Conservation (phyloP, 2,329 filamentous ascomycete species). For the Hymenoscyphus albidus region DNA sequence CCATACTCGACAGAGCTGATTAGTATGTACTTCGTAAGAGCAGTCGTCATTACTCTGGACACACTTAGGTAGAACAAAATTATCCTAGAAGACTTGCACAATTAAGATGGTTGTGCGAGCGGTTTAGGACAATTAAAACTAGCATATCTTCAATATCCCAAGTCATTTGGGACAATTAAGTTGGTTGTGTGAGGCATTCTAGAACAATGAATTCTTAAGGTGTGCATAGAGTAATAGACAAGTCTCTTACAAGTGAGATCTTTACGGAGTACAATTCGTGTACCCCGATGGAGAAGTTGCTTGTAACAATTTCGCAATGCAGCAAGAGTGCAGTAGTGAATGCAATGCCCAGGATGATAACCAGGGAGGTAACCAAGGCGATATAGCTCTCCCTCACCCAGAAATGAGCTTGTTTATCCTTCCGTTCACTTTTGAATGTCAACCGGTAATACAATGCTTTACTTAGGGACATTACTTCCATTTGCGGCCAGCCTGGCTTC, state of each 20-base stretch:
- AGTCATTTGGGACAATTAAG: too few relatives aligned
- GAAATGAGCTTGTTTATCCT: not conserved
- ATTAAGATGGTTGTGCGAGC: too few relatives aligned
- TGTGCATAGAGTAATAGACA: too few relatives aligned
- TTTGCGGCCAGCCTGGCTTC: constrained; percentile 17
- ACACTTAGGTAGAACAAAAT: too few relatives aligned
- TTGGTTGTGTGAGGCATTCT: too few relatives aligned
- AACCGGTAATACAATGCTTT: constrained; percentile 13
- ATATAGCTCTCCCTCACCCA: not conserved
- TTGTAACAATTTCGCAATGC: not conserved
- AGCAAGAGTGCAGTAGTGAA: constrained; percentile 1
- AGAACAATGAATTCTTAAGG: too few relatives aligned
- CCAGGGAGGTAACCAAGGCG: not conserved
- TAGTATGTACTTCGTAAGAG: not conserved
- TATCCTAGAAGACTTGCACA: too few relatives aligned
- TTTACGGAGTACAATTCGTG: not conserved
- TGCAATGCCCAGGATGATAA: not conserved
- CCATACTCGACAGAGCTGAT: not conserved
- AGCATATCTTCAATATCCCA: too few relatives aligned
- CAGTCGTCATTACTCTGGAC: too few relatives aligned
- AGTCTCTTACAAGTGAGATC: not conserved
- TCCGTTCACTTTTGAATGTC: not conserved
- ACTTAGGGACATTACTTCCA: constrained; percentile 11
- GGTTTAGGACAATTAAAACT: too few relatives aligned
- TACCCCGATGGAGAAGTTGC: not conserved